Evolutionary conservation across 75 land plant species (phyloP).

Genomic region (Ceratopteris richardii): DNA sequence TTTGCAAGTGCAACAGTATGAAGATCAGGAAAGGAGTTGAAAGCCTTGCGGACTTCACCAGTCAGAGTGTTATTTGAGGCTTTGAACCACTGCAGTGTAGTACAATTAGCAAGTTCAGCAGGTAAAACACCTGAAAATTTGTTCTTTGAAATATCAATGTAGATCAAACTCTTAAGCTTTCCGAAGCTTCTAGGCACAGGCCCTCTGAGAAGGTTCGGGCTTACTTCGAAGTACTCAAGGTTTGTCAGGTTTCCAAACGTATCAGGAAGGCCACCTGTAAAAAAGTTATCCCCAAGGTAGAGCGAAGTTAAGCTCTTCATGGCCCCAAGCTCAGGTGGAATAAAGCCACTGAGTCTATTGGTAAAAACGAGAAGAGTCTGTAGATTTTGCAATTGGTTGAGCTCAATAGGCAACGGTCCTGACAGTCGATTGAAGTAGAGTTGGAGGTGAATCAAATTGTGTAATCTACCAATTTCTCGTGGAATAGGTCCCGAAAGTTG

Average conservation of each 20-base stretch:
- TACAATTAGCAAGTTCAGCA: background rate
- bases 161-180: slow-evolving; percentile 6
- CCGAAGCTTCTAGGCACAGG: slow-evolving; percentile 17
- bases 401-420: slow-evolving; percentile 10
- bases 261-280: slow-evolving; percentile 7
- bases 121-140: slow-evolving; percentile 24
- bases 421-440: slow-evolving; percentile 12
- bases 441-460: slow-evolving; percentile 10
- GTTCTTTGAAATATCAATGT: slow-evolving; percentile 32
- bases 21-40: background rate
- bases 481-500: slow-evolving; percentile 10
- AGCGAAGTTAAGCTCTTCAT: slow-evolving; percentile 28
- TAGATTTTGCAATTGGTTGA: slow-evolving; percentile 3
- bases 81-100: slow-evolving; percentile 12
- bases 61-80: slow-evolving; percentile 11
- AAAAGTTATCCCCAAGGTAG: slow-evolving; percentile 8
- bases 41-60: slow-evolving; percentile 9
- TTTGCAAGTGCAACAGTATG: background rate
- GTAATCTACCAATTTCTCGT: slow-evolving; percentile 13
- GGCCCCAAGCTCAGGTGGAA: slow-evolving; percentile 40
- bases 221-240: slow-evolving; percentile 6
- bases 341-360: slow-evolving; percentile 31
- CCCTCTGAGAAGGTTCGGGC: slow-evolving; percentile 5
- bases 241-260: slow-evolving; percentile 15
- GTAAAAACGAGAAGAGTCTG: slow-evolving; percentile 22